Percentiles rank a stretch among this genome's conserved stretches.
Conservation (phyloP, 495 filamentous ascomycete species). For the Platismatia glauca region DNA sequence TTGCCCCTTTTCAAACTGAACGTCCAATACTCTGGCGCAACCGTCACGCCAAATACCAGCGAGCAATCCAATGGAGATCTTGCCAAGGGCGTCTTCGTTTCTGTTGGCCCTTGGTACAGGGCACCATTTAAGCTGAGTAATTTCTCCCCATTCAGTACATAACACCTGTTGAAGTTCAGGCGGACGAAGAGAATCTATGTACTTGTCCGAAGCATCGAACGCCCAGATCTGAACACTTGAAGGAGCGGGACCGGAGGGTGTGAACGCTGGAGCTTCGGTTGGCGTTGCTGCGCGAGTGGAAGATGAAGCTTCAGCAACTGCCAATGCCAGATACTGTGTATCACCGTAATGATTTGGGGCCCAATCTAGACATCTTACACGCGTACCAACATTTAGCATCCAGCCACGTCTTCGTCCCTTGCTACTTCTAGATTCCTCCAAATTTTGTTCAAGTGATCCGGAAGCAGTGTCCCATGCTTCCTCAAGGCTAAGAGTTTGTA, state of each 20-base stretch:
- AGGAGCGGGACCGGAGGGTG: slow-evolving; percentile 38
- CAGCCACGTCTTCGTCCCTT: slow-evolving; percentile 42
- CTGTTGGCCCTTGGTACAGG: slow-evolving; percentile 37
- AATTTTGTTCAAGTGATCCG: slow-evolving; percentile 13
- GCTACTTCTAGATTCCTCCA: neutral
- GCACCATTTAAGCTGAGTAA: slow-evolving; percentile 56
- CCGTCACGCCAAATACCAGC: slow-evolving; percentile 58
- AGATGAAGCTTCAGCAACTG: slow-evolving; percentile 33
- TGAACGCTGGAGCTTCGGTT: slow-evolving; percentile 38
- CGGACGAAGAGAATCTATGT: slow-evolving; percentile 33
- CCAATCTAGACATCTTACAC: slow-evolving; percentile 48
- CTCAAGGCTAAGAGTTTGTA: slow-evolving; percentile 36
- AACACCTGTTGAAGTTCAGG: slow-evolving; percentile 43
- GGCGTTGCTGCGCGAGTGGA: slow-evolving; percentile 28
- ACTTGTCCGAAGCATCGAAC: slow-evolving; percentile 30
- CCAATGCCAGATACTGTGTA: slow-evolving; percentile 48
- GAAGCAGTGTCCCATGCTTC: slow-evolving; percentile 33
- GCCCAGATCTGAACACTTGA: slow-evolving; percentile 52
- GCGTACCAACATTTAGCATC: slow-evolving; percentile 47
- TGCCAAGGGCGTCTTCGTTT: slow-evolving; percentile 27
- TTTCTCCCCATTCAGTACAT: slow-evolving; percentile 55
- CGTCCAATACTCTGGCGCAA: slow-evolving; percentile 48
- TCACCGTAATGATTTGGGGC: slow-evolving; percentile 43
- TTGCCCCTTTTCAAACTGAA: slow-evolving; percentile 33
- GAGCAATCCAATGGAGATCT: slow-evolving; percentile 46